Percentiles rank a stretch among this genome's conserved stretches.
Conservation (phyloP, 306 rosid genomes). For the Quercus robur region DNA sequence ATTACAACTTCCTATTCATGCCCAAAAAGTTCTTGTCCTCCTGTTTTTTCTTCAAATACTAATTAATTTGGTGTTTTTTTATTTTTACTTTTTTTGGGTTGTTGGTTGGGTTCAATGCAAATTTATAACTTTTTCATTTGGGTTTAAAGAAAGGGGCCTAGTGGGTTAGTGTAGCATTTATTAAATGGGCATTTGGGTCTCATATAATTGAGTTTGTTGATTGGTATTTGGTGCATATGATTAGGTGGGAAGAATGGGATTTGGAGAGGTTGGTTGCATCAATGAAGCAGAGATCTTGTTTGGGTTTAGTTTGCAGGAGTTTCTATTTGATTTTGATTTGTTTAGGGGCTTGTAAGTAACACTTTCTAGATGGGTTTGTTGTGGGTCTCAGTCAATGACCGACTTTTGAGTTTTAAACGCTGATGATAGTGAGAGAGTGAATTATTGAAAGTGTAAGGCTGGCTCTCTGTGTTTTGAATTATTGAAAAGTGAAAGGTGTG, state of each 20-base stretch:
- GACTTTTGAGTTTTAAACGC: constrained; percentile 24
- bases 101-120: neutral
- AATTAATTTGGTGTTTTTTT: neutral
- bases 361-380: constrained; percentile 30
- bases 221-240: constrained; percentile 28
- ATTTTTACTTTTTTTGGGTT: neutral
- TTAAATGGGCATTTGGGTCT: neutral
- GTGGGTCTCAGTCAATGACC: constrained; percentile 39
- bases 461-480: constrained; percentile 14
- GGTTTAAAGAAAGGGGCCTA: neutral
- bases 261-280: constrained; percentile 21
- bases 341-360: constrained; percentile 7
- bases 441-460: constrained; percentile 26
- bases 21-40: neutral
- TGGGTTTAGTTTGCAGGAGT: constrained; percentile 4
- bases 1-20: no score
- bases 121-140: neutral
- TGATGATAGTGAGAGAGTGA: constrained; percentile 7
- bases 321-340: constrained; percentile 14
- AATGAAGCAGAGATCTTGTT: constrained; percentile 9
- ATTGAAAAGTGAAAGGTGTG: neutral
- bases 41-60: neutral
- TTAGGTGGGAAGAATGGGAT: constrained; percentile 21
- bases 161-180: neutral
- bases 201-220: constrained; percentile 18